Base-by-base conservation (phyloP, 2,329 filamentous ascomycete species). In the Penicillium nordicum region DNA sequence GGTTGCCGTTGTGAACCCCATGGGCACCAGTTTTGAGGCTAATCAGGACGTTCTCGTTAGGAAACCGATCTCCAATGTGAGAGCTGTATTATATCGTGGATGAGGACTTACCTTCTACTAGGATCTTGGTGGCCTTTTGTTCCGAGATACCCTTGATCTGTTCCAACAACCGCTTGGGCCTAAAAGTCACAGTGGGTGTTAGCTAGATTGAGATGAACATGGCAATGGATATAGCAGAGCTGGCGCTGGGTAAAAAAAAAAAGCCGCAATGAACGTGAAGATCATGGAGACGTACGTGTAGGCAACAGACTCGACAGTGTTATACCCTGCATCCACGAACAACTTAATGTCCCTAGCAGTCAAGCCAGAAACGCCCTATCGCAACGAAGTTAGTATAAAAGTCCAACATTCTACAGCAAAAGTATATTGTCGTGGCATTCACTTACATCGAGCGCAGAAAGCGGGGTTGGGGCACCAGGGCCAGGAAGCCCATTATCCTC, bases 141-240 rank as follows among this genome's bases (percentile, higher is more conserved):
- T 97, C 93, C 1, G 94, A 99, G 34, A 99, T 96, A 55, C 94
- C 94, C 74, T 97, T 99, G 76, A 99, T 93, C 73, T 95, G 91
- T 74, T 99, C 93, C 18, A 99, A 79, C 55, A 88, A 80, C 69
- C 93, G 85, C 65, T 82, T 83, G 21, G 86, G 85, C 51, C 84
- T 87, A 45, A 9, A 48, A 11, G 2, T 47, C 30, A 34, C 23
- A n/a, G 6, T 23, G 8, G 6, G 47, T 43, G 29, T 65, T 32
- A 61, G 53, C 21, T 7, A 29, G 1, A 34, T 12, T 16, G 6
- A 29, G 2, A 14, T 11, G 8, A 11, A 23, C 2, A 46, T 16
- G 14, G 5, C 5, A 23, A 12, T 36, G 14, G 4, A 21, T 18
- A 18, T 16, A 34, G 16, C 37, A 49, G 21, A 21, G 46, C n/a